Base-by-base conservation (phyloP, 768 basidiomycete genomes). In the Panus rudis region DNA sequence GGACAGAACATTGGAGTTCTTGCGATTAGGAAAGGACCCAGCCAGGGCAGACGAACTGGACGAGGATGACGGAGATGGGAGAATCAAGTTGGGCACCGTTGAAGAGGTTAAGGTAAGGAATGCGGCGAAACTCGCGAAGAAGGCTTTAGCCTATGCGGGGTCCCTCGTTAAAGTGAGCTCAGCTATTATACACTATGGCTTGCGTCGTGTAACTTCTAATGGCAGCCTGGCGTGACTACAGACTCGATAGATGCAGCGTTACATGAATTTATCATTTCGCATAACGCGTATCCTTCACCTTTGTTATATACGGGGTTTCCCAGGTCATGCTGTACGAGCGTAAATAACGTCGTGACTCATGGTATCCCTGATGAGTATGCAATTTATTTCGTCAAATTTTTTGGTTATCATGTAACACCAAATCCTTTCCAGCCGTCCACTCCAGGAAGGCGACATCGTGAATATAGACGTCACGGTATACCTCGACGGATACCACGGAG, bases 291-390 rank as follows among this genome's bases (percentile, higher is more conserved):
- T 60, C 92, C 92, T 0, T 92, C 91, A 7, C 88, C 92, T 0
- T 64, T 94, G 38, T 71, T 69, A 0, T 94, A 93, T 59, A 65
- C 69, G 7, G 83, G 77, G 6, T 91, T 79, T 58, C 85, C 88
- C 7, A 77, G 75, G 46, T 81, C 86, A 16, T 83, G 84, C 54
- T 90, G 87, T 57, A 90, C 87, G 20, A 92, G 91, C 49, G 70
- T 93, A 42, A 96, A 96, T 56, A 94, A 94, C 51, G 66, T 94
- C 25, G 72, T 92, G 37, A 75, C 73, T 8, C 91, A 96, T 57
- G 92, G 92, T 1, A 92, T 96, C 44, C 92, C 92, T 22, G 90
- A 94, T 65, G 76, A 87, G 90, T 92, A 50, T 51, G 76, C n/a
- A n/a, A n/a, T 61, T 33, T 23, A 19, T 37, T 23, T 7, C 41